Base-by-base conservation (phyloP, 306 rosid genomes). In the Vigna mungo region DNA sequence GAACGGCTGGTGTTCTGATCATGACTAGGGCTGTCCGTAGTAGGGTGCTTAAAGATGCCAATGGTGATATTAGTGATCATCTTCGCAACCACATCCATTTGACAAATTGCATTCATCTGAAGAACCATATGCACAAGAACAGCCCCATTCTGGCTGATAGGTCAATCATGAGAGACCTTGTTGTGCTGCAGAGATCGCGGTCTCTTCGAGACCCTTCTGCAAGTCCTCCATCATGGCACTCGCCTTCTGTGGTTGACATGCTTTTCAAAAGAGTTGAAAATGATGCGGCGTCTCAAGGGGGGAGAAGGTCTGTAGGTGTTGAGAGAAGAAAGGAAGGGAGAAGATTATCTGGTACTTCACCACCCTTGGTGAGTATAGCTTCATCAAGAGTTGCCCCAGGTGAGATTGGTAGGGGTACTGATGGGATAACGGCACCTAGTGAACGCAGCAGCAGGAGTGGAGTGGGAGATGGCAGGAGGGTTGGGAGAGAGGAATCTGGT, bases 91-190 rank as follows among this genome's bases (percentile, higher is more conserved):
- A 92, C 78, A 91, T 96, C 59, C 99, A 96, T 86, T 88, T 96
- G 87, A 96, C 98, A 48, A 96, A 92, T 83, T 96, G 99, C 82
- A 96, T 96, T 83, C 99, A 92, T 89, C 83, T 96, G 91, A 96
- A 96, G 96, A 96, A 96, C 81, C 99, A 96, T 60, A 92, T 96
- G 98, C 99, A 96, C 83, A 96, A 91, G 88, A 93, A 91, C 76
- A 96, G 99, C 80, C 98, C 99, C 61, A 90, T 92, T 54, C 21
- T 96, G 74, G 80, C 98, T 27, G 93, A 96, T 77, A 88, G 99
- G 87, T 91, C 94, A 6, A 94, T 96, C 54, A 88, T 88, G 92
- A 89, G 99, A 80, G 97, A 96, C 84, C 92, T 96, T 47, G 90
- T 89, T 67, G 98, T 88, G 87, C 89, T 96, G 49, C 98, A 92